These are phyloP conservation scores for Aspergillus texensis DNA, from an alignment of 2,329 filamentous ascomycete genomes.

Conservation along the genomic window DNA sequence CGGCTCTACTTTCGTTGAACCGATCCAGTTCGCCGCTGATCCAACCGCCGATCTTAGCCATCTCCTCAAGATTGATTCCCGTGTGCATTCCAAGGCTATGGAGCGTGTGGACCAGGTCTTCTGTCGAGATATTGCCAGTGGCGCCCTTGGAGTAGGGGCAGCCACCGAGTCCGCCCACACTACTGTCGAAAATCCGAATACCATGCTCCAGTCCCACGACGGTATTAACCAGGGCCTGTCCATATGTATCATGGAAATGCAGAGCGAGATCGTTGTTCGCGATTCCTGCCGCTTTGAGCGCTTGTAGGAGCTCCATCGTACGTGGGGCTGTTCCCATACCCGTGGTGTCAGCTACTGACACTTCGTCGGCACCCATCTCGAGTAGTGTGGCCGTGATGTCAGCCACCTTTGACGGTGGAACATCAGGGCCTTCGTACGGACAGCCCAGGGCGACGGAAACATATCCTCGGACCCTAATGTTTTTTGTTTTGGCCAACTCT, in stretches of 20 bases:
- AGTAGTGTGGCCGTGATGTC: constrained; percentile 62
- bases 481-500: constrained; percentile 55
- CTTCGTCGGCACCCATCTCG: constrained; percentile 68
- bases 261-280: constrained; percentile 62
- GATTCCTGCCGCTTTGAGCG: constrained; percentile 62
- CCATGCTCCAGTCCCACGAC: constrained; percentile 65
- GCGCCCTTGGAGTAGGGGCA: constrained; percentile 68
- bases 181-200: constrained; percentile 64
- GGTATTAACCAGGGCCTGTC: constrained; percentile 65
- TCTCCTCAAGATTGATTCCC: constrained; percentile 58
- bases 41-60: constrained; percentile 60
- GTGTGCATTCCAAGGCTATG: constrained; percentile 64
- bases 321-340: constrained; percentile 68
- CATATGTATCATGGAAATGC: constrained; percentile 70
- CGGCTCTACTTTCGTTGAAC: constrained; percentile 56
- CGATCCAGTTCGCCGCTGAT: constrained; percentile 58
- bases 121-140: constrained; percentile 67
- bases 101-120: constrained; percentile 63
- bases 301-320: constrained; percentile 60
- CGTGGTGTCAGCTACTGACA: constrained; percentile 67
- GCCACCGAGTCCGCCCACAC: constrained; percentile 65
- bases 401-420: constrained; percentile 62
- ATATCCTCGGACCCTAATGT: constrained; percentile 64
- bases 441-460: constrained; percentile 67
- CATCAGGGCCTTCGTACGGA: constrained; percentile 66